Evolutionary conservation across 208 protist species (phyloP).

Genomic region (Leishmania turanica): DNA sequence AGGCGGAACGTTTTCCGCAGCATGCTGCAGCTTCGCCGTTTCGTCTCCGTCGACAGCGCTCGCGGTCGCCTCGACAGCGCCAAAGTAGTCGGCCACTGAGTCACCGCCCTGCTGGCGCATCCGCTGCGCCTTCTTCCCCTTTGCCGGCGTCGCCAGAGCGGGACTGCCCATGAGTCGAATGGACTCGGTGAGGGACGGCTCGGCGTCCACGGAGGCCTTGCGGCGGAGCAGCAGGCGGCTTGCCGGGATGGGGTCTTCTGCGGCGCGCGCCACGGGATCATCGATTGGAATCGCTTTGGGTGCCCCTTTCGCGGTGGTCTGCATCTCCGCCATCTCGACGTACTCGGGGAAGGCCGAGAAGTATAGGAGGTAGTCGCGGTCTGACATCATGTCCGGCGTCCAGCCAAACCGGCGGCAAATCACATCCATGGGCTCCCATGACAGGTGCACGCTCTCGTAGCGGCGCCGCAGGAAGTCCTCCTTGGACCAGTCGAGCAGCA

Average conservation of each 20-base stretch:
- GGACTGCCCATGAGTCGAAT: constrained; percentile 86
- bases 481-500: constrained; percentile 86
- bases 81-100: constrained; percentile 50
- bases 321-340: constrained; percentile 84
- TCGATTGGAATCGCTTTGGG: constrained; percentile 60
- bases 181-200: constrained; percentile 89
- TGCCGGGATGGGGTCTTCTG: constrained; percentile 48
- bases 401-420: constrained; percentile 84
- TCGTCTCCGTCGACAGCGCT: constrained; percentile 76
- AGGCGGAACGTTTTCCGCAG: constrained; percentile 46
- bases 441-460: constrained; percentile 92
- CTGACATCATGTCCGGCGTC: constrained; percentile 66
- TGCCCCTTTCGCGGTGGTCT: constrained; percentile 38
- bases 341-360: constrained; percentile 78
- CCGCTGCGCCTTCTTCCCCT: constrained; percentile 44
- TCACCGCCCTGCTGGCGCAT: constrained; percentile 33
- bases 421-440: constrained; percentile 88
- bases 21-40: constrained; percentile 58
- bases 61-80: constrained; percentile 52
- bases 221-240: constrained; percentile 82
- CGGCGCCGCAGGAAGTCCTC: constrained; percentile 91
- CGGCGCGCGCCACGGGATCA: constrained; percentile 56
- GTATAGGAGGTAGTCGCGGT: constrained; percentile 84
- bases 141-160: constrained; percentile 49
- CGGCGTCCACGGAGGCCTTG: constrained; percentile 48